Evolutionary conservation across 2,329 filamentous ascomycete genomes (phyloP), one percentile per base, ranked within the genome.

Genomic region (Venturia oleaginea): DNA sequence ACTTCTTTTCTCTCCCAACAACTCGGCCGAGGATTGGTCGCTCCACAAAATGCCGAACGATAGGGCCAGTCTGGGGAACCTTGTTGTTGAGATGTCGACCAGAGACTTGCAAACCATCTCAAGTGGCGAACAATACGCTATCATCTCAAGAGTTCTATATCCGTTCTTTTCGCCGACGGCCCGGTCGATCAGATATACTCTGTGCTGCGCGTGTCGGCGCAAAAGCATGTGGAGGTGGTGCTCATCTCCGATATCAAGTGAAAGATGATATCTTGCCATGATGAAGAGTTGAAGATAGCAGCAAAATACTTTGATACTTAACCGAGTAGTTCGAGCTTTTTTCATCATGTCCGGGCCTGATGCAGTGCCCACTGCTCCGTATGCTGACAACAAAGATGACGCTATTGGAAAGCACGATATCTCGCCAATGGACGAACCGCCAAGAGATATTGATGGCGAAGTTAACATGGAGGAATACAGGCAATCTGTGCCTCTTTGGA

Each of bases 151-250:
- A 19, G 6, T 42, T 17, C 38, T 42, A 48, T 13, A 24, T 48
- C 19, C n/a, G 22, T 48, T 22, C 8, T 27, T 7, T 24, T 48
- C 17, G 43, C 43, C 43, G n/a, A 6, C 43, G 43, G 43, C 43
- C 43, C 22, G n/a, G 48, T 54, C 24, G 48, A 54, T 54, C 48
- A 54, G 27, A 54, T 27, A 27, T 17, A 54, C 10, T 46, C 17
- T 46, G 10, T 22, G 6, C 24, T 30, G 24, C 48, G 48, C 48
- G 10, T 30, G 30, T 19, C 80, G 77, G 68, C 72, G 76, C 30
- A 68, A 30, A 27, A 15, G 15, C n/a, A 24, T 30, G 48, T 17
- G 24, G 48, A 54, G 48, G 2, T 30, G 48, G 48, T 54, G 48
- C 48, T 13, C 8, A 54, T 54, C 27, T 27, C 48, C 48, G 48